Conservation (phyloP, 2,329 filamentous ascomycete genomes). For the Penicillium occitanis region DNA sequence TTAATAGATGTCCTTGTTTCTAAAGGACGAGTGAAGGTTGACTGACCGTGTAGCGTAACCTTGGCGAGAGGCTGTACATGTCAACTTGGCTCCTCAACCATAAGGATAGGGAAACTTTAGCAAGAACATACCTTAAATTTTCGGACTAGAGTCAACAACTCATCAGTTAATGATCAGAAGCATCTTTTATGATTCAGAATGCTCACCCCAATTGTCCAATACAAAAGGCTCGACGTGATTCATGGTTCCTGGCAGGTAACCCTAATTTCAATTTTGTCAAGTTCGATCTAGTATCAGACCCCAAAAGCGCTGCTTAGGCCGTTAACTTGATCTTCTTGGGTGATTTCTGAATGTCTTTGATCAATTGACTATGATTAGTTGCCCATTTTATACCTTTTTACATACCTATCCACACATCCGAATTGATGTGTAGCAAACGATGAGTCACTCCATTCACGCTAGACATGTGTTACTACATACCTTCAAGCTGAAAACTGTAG, state of each 20-base stretch:
- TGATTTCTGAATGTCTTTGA: no score
- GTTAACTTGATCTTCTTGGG: no score
- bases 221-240: slow-evolving; percentile 4
- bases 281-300: not conserved
- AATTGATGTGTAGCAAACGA: not conserved
- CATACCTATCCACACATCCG: not conserved
- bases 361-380: not conserved
- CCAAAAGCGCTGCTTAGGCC: no score
- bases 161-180: not conserved
- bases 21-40: no score
- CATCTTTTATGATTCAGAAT: not conserved
- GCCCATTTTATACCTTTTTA: not conserved
- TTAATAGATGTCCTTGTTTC: not conserved
- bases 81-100: not conserved
- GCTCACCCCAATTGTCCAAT: not conserved
- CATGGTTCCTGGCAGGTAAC: not conserved
- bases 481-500: not conserved
- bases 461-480: not conserved
- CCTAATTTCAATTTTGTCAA: no score
- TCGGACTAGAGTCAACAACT: not conserved
- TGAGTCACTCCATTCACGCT: slow-evolving; percentile 4
- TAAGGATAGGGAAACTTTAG: no score
- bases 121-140: not conserved
- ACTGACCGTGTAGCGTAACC: not conserved
- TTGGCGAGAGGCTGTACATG: not conserved